Evolutionary conservation across 352 stramenopile species (phyloP).

Genomic region (Phytophthora hybrid): DNA sequence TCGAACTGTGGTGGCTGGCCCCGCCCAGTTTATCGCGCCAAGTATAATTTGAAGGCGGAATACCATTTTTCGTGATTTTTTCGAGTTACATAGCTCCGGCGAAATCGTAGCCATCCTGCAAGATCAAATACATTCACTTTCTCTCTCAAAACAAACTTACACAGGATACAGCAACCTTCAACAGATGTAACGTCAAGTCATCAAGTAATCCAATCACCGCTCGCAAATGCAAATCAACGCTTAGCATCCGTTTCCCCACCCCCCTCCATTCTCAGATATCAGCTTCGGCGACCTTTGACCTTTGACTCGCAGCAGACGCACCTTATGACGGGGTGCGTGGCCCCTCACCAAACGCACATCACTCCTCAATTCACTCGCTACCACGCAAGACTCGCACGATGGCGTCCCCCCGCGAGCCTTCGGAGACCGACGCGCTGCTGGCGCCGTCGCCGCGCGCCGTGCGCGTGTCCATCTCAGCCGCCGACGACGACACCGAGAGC

Average conservation of each 20-base stretch:
- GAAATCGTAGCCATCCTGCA: no score
- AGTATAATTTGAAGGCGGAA: conserved; percentile 1
- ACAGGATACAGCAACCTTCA: not conserved
- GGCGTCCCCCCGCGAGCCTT: conserved; percentile 39
- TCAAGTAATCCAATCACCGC: no score
- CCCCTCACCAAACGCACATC: not conserved
- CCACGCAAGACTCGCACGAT: conserved; percentile 21
- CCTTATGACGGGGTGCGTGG: not conserved
- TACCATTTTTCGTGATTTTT: not conserved
- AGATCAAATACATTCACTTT: not conserved
- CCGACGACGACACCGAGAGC: conserved; percentile 27
- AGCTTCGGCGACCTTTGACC: not conserved
- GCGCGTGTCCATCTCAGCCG: conserved; percentile 21
- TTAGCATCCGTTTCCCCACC: conserved; percentile 5
- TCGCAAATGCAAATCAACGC: no score
- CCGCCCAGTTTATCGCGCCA: conserved; percentile 24
- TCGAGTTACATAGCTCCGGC: not conserved
- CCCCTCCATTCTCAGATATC: conserved; percentile 7
- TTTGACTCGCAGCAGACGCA: conserved; percentile 19
- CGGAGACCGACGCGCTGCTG: conserved; percentile 60
- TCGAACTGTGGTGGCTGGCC: conserved; percentile 26
- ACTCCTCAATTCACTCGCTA: conserved; percentile 2
- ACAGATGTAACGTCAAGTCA: no score
- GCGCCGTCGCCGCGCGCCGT: conserved; percentile 22
- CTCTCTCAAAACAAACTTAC: not conserved